phyloP scores from a whole-genome alignment of 2,329 filamentous ascomycete genomes.

The Calonectria honghensis region DNA sequence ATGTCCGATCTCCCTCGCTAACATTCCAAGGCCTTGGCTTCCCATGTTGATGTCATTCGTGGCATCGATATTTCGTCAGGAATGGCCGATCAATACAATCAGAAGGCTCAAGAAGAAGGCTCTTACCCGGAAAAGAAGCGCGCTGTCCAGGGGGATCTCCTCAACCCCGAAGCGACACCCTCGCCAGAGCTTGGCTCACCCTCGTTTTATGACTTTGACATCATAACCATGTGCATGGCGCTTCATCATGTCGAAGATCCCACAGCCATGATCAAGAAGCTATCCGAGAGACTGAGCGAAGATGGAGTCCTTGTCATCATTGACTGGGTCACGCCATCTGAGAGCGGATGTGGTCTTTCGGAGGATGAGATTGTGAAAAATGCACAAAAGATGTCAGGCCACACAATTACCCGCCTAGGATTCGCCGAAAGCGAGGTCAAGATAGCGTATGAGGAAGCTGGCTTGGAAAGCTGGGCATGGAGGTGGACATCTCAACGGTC shows the following conservation, averaged over 20 bases:
- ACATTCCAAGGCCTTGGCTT: conserved; percentile 55
- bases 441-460: conserved; percentile 49
- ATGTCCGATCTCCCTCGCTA: not conserved
- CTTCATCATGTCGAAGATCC: conserved; percentile 61
- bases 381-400: conserved; percentile 34
- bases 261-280: conserved; percentile 52
- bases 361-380: not conserved
- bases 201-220: conserved; percentile 56
- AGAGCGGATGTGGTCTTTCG: conserved; percentile 37
- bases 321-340: conserved; percentile 54
- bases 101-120: conserved; percentile 50
- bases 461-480: conserved; percentile 53
- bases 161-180: conserved; percentile 48
- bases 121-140: conserved; percentile 52
- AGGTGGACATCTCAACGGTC: conserved; percentile 47
- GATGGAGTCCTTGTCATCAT: conserved; percentile 59
- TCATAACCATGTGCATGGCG: conserved; percentile 59
- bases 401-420: conserved; percentile 48
- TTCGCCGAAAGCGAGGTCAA: conserved; percentile 52
- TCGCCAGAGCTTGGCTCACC: conserved; percentile 45
- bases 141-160: conserved; percentile 58
- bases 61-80: conserved; percentile 60
- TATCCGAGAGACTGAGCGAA: conserved; percentile 54
- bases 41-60: conserved; percentile 55
- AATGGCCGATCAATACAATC: conserved; percentile 59